These are phyloP conservation scores for Heterobasidion annosum DNA, from an alignment of 1,284 basidiomycete species.

Conservation along the genomic window DNA sequence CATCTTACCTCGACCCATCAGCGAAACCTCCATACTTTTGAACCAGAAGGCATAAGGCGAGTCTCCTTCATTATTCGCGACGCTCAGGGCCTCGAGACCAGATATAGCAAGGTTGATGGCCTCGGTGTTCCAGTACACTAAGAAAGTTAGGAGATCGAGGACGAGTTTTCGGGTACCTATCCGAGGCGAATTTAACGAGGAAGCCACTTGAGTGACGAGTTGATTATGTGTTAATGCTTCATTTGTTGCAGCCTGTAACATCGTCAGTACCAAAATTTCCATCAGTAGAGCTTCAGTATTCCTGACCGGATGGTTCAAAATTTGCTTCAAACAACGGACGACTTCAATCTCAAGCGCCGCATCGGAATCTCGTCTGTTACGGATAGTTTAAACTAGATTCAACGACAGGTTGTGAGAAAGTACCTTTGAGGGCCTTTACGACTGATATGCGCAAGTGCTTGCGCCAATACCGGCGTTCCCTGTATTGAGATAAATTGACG, in stretches of 20 bases:
- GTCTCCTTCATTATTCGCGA: conserved; percentile 46
- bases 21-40: conserved; percentile 67
- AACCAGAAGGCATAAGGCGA: conserved; percentile 87
- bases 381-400: too few species aligned
- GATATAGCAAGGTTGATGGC: conserved; percentile 47
- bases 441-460: conserved; percentile 70
- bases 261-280: neutral
- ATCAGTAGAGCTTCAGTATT: neutral
- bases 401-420: conserved; percentile 6
- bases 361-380: conserved; percentile 54
- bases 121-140: conserved; percentile 53
- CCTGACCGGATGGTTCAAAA: conserved; percentile 14
- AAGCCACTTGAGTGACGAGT: conserved; percentile 77
- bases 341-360: conserved; percentile 80
- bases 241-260: conserved; percentile 55
- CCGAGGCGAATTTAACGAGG: conserved; percentile 79
- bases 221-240: conserved; percentile 76
- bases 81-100: conserved; percentile 60
- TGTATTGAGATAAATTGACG: conserved; percentile 69
- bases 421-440: conserved; percentile 58
- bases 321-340: conserved; percentile 80
- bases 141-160: conserved; percentile 67
- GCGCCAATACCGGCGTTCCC: conserved; percentile 81
- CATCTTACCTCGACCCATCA: conserved; percentile 89
- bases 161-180: conserved; percentile 76